Percentiles rank a stretch among this genome's conserved stretches.
Conservation (phyloP, 2,329 filamentous ascomycete genomes). For the Boeremia exigua region DNA sequence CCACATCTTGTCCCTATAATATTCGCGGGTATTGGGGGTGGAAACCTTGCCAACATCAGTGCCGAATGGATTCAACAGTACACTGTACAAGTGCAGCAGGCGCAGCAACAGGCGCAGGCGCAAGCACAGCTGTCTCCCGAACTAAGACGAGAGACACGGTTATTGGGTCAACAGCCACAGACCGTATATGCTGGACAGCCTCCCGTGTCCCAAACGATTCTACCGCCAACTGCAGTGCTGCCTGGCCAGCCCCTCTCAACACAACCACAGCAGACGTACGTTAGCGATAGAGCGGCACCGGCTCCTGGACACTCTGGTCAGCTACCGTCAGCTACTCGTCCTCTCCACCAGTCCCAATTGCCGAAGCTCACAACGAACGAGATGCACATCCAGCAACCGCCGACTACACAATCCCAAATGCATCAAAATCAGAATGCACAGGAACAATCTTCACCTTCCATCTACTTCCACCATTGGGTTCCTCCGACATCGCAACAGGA, state of each 20-base stretch:
- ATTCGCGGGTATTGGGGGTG: slow-evolving; percentile 59
- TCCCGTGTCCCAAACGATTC: slow-evolving; percentile 39
- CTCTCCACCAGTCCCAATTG: slow-evolving; percentile 55
- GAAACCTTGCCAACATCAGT: slow-evolving; percentile 55
- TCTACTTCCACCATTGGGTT: slow-evolving; percentile 94
- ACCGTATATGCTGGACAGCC: slow-evolving; percentile 39
- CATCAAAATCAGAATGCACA: slow-evolving; percentile 58
- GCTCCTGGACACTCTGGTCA: slow-evolving; percentile 35
- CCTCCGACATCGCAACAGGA: slow-evolving; percentile 72
- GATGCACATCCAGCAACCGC: slow-evolving; percentile 57
- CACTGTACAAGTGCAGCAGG: slow-evolving; percentile 52
- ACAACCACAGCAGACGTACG: slow-evolving; percentile 45
- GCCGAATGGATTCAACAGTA: slow-evolving; percentile 60
- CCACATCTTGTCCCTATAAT: slow-evolving; percentile 61
- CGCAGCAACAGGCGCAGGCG: slow-evolving; percentile 52
- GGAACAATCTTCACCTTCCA: slow-evolving; percentile 71
- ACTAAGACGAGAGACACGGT: slow-evolving; percentile 50
- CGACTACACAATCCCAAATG: slow-evolving; percentile 46
- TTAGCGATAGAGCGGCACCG: slow-evolving; percentile 40
- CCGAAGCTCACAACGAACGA: slow-evolving; percentile 61
- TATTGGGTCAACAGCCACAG: slow-evolving; percentile 49
- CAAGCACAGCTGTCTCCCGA: slow-evolving; percentile 52
- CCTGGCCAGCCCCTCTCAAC: slow-evolving; percentile 48
- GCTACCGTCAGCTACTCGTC: slow-evolving; percentile 52
- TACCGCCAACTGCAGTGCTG: slow-evolving; percentile 43